Evolutionary conservation across 176 grass and related monocot species (phyloP).

Genomic region (Musa itinerans): DNA sequence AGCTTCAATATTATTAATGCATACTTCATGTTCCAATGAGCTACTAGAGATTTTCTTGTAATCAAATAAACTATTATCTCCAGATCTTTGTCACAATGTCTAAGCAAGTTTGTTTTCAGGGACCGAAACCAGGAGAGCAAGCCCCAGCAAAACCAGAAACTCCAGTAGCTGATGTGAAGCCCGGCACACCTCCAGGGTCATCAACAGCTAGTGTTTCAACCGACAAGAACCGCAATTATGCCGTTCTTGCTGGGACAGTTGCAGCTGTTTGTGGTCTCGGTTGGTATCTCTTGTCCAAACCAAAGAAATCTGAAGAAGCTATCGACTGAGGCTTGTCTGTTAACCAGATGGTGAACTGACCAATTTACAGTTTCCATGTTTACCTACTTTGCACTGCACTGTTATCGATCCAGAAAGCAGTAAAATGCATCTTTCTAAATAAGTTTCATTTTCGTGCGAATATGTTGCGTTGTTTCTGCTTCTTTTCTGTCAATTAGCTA

Average conservation of each 20-base stretch:
- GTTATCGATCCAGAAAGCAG: background rate
- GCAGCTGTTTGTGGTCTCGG: constrained; percentile 50
- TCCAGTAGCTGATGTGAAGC: constrained; percentile 23
- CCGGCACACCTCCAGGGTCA: background rate
- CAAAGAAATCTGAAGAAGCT: constrained; percentile 61
- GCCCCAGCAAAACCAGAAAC: constrained; percentile 24
- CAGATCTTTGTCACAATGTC: no score
- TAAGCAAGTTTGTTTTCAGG: constrained; percentile 26
- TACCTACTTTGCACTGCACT: background rate
- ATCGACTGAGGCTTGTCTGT: constrained; percentile 27
- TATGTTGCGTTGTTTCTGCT: background rate
- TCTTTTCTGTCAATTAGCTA: background rate
- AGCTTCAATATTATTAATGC: no score
- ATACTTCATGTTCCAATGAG: no score
- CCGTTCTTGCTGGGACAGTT: constrained; percentile 52
- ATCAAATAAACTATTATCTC: no score
- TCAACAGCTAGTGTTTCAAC: constrained; percentile 50
- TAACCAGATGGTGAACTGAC: background rate
- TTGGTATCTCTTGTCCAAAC: constrained; percentile 84
- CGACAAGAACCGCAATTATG: constrained; percentile 72
- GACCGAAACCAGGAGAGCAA: constrained; percentile 46
- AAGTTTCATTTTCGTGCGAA: background rate
- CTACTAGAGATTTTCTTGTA: no score
- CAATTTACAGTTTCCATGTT: background rate
- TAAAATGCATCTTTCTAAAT: background rate